phyloP scores from a whole-genome alignment of 768 basidiomycete species.

The Naganishia randhawae region DNA sequence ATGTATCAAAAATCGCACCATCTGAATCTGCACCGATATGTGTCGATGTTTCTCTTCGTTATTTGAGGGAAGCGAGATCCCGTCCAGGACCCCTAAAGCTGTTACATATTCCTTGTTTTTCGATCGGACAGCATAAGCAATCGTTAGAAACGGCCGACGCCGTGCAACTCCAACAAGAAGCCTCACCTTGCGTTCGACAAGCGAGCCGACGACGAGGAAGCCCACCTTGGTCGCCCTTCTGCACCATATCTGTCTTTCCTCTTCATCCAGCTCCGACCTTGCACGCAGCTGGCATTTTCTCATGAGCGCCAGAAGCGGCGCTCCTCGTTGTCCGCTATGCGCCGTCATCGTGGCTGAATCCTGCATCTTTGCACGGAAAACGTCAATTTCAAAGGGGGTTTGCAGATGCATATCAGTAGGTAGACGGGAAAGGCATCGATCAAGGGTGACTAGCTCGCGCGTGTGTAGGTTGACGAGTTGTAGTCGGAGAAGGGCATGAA shows the following conservation, averaged over 20 bases:
- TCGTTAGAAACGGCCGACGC: not conserved
- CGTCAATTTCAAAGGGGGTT: conserved; percentile 23
- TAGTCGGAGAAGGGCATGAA: conserved; percentile 23
- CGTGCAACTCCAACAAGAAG: not conserved
- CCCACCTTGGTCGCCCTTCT: not conserved
- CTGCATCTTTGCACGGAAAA: conserved; percentile 16
- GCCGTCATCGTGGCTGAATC: not conserved
- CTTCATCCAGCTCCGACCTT: not conserved
- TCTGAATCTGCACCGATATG: too few relatives aligned
- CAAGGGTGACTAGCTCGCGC: conserved; percentile 18
- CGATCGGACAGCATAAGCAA: not conserved
- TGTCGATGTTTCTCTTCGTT: not conserved
- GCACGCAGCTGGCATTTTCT: conserved; percentile 10
- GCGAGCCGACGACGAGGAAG: conserved; percentile 7
- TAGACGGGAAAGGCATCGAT: not conserved
- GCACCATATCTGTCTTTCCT: not conserved
- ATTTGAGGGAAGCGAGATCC: not conserved
- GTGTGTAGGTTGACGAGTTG: conserved; percentile 9
- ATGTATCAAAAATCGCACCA: conserved; percentile 5
- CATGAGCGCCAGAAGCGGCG: conserved; percentile 6
- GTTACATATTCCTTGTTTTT: conserved; percentile 3
- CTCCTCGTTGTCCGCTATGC: not conserved
- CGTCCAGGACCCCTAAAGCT: not conserved
- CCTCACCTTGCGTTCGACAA: conserved; percentile 18
- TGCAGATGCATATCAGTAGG: not conserved